Base-by-base conservation (phyloP, 2,329 filamentous ascomycete genomes). In the Epichloe sp. region DNA sequence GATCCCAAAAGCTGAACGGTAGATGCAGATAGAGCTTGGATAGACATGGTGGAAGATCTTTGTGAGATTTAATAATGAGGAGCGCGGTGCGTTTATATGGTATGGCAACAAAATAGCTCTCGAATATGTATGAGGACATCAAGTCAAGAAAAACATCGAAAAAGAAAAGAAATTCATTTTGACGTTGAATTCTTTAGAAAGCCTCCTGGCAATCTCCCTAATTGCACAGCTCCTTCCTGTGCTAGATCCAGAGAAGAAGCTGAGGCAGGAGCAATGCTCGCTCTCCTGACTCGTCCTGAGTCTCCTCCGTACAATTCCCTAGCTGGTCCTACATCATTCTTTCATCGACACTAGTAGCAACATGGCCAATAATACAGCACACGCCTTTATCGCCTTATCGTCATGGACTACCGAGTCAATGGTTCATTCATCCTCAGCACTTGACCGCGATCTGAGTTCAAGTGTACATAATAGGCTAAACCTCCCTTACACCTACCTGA, bases 1-100 rank as follows among this genome's bases (percentile, higher is more conserved):
- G 84, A 80, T 37, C 80, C 76, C 6, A 90, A 70, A 11, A 78
- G 73, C 45, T 75, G 74, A 21, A 75, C 68, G 14, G 76, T 73
- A 3, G 70, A 65, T 38, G 68, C 58, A 2, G 78, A 68, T 7
- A 84, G 68, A 21, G 69, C 61, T 51, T 63, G 60, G 52, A 84
- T 80, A 41, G 71, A 56, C 75, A 78, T 79, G 17, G 14, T 59
- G 53, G 38, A 44, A 35, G 41, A 41, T 23, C 3, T 38, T 41
- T 14, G 11, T 2, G 5, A 21, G 42, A 36, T n/a, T 5, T 43
- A 23, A 15, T 23, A 17, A 19, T 47, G 4, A 37, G 15, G 17
- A 19, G 14, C 26, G 34, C 21, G 7, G 11, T 14, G 17, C 17
- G 17, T 4, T 17, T 1, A n/a, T 47, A 23, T 19, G 34, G n/a